Evolutionary conservation across 116 monocot genomes (phyloP).

Genomic region (Trichopus zeylanicus): DNA sequence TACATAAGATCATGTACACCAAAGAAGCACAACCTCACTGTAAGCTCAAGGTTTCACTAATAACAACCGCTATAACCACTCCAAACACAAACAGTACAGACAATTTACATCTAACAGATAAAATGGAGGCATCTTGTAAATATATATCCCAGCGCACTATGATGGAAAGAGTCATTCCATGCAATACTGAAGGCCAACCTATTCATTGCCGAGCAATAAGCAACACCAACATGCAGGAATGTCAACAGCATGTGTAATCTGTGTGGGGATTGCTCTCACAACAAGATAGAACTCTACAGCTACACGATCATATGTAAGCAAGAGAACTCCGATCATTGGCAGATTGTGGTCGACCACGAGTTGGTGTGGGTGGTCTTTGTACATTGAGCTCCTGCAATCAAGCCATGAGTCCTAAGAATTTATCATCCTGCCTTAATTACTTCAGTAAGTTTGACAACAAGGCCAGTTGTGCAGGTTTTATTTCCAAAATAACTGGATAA

Average conservation of each 20-base stretch:
- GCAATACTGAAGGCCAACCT: not conserved
- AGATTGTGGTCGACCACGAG: slow-evolving; percentile 82
- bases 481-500: not conserved
- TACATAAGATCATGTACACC: too few species aligned
- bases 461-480: too few species aligned
- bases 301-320: slow-evolving; percentile 63
- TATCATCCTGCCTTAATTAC: too few species aligned
- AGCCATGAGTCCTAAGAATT: too few species aligned
- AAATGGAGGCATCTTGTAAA: too few species aligned
- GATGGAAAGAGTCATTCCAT: not conserved
- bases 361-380: slow-evolving; percentile 96
- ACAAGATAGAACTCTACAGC: not conserved
- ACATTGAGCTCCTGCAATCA: slow-evolving; percentile 83
- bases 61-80: too few species aligned
- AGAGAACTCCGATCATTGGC: slow-evolving; percentile 72
- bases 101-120: too few species aligned
- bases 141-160: too few species aligned
- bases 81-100: too few species aligned
- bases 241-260: not conserved
- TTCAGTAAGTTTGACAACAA: too few species aligned
- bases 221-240: not conserved
- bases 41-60: too few species aligned
- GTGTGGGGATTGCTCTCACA: not conserved
- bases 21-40: too few species aligned
- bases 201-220: not conserved